These are phyloP conservation scores for Solanum pimpinellifolium DNA, from an alignment of 257 asterid species.

Conservation along the genomic window DNA sequence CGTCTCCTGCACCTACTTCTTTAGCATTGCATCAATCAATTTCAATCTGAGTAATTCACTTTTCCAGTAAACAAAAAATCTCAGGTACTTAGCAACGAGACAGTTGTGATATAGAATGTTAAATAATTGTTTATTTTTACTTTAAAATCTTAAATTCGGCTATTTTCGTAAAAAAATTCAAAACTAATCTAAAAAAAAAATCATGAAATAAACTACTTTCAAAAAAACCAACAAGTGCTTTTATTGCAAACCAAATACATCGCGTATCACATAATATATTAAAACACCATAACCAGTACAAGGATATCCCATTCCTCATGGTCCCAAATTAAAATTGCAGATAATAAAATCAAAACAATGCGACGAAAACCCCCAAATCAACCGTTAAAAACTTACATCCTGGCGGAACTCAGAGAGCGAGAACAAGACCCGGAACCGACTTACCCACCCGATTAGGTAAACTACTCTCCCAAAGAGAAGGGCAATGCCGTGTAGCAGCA, in stretches of 20 bases:
- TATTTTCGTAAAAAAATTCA: no score
- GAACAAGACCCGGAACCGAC: constrained; percentile 82
- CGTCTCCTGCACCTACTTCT: neutral
- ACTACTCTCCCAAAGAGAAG: constrained; percentile 83
- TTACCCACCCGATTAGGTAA: constrained; percentile 67
- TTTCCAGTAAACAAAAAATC: no score
- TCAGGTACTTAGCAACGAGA: no score
- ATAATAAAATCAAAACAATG: neutral
- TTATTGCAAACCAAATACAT: constrained; percentile 17
- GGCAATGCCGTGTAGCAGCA: constrained; percentile 33
- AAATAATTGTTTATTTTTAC: no score
- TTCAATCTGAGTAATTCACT: neutral
- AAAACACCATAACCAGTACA: neutral
- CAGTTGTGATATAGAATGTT: neutral
- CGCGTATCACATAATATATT: neutral
- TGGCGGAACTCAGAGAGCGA: constrained; percentile 37
- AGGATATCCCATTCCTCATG: constrained; percentile 15
- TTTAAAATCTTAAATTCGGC: no score
- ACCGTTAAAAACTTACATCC: constrained; percentile 21
- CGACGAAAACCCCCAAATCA: neutral
- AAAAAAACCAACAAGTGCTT: neutral
- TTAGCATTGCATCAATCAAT: neutral
- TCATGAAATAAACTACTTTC: neutral
- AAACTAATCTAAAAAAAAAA: no score
- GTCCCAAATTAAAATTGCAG: constrained; percentile 2